These are phyloP conservation scores for Coemansia reversa DNA, from an alignment of 192 early-diverging fungal genomes.

Conservation along the genomic window DNA sequence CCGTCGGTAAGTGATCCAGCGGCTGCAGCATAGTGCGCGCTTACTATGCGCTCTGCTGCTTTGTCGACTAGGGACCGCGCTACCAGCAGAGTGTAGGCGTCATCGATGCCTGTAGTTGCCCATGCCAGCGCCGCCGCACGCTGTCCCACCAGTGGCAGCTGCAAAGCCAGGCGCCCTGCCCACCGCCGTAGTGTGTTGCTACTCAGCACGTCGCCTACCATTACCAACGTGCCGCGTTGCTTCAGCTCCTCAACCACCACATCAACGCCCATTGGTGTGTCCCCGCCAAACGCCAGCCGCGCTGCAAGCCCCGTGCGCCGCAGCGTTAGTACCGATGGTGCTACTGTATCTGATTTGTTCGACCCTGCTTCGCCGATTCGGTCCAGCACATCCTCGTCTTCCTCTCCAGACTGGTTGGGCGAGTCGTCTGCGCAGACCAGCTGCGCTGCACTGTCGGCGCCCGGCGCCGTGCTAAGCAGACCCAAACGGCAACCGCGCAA, in stretches of 20 bases:
- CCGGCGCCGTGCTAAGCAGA: conserved; percentile 12
- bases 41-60: conserved; percentile 13
- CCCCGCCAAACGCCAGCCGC: conserved; percentile 27
- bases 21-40: conserved; percentile 15
- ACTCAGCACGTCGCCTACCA: conserved; percentile 15
- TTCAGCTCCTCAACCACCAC: conserved; percentile 18
- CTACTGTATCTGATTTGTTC: neutral
- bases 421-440: neutral
- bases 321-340: conserved; percentile 25
- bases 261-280: conserved; percentile 41
- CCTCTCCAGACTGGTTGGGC: neutral
- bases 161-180: conserved; percentile 6
- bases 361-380: neutral
- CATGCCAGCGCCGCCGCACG: conserved; percentile 11
- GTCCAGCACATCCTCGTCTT: conserved; percentile 7
- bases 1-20: conserved; percentile 26
- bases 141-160: conserved; percentile 12
- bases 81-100: conserved; percentile 13
- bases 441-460: neutral
- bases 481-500: conserved; percentile 14
- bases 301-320: conserved; percentile 12
- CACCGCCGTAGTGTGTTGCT: conserved; percentile 13
- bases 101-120: neutral
- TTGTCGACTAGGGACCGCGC: conserved; percentile 1
- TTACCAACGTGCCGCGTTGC: conserved; percentile 3